phyloP scores from a whole-genome alignment of 495 filamentous ascomycete genomes.

The Schizothecium vesticola region DNA sequence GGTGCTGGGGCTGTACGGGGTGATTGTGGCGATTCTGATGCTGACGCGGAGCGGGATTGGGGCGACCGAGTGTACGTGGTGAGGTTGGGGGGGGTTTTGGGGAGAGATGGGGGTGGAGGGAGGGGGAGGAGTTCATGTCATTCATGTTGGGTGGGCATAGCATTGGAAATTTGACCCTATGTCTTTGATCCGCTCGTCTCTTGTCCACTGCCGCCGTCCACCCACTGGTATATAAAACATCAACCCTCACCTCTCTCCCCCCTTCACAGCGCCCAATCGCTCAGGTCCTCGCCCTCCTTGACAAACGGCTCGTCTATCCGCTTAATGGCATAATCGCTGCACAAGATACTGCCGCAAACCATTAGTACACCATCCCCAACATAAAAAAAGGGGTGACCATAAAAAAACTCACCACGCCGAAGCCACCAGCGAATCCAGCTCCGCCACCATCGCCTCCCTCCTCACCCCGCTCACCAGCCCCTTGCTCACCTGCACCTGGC shows the following conservation, averaged over 20 bases:
- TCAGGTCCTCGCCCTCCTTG: slow-evolving; percentile 56
- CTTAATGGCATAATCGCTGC: slow-evolving; percentile 90
- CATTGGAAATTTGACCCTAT: neutral
- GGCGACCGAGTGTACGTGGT: slow-evolving; percentile 33
- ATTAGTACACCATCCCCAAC: neutral
- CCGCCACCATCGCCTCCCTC: slow-evolving; percentile 78
- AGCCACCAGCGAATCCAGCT: slow-evolving; percentile 84
- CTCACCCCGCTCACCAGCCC: slow-evolving; percentile 57
- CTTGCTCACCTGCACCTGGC: slow-evolving; percentile 72
- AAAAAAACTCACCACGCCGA: slow-evolving; percentile 41
- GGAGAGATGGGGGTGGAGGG: neutral
- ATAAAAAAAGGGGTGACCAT: neutral
- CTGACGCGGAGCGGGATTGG: slow-evolving; percentile 32
- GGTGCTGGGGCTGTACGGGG: slow-evolving; percentile 66
- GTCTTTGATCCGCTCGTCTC: neutral
- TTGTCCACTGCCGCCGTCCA: neutral
- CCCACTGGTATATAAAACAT: neutral
- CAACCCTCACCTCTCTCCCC: neutral
- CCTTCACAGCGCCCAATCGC: slow-evolving; percentile 75
- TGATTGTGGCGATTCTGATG: slow-evolving; percentile 41
- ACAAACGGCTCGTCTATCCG: slow-evolving; percentile 91
- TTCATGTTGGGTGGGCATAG: neutral
- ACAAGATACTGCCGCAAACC: slow-evolving; percentile 59
- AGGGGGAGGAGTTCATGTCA: neutral
- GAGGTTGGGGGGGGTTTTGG: neutral